Evolutionary conservation across 2,329 filamentous ascomycete genomes (phyloP).

Genomic region (Fusarium decemcellulare): DNA sequence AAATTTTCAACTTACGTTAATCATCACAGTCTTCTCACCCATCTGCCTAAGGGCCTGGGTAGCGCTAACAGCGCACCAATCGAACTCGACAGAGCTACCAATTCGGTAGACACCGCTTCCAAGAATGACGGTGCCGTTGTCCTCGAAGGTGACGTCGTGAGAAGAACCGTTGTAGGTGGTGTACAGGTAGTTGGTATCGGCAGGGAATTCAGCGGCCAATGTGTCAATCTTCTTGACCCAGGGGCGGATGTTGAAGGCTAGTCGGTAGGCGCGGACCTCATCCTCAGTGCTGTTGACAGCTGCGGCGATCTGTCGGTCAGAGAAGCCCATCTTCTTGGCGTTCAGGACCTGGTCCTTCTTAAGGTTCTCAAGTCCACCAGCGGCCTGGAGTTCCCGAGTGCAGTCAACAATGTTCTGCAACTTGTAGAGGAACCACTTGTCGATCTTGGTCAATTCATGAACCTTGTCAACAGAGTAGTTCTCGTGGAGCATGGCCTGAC

Average conservation of each 20-base stretch:
- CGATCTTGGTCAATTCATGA: conserved; percentile 96
- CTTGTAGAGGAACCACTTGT: conserved; percentile 99
- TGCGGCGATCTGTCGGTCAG: conserved; percentile 92
- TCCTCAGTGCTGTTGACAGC: conserved; percentile 91
- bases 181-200: conserved; percentile 95
- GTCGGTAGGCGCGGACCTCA: conserved; percentile 86
- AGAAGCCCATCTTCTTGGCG: conserved; percentile 98
- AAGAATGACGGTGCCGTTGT: conserved; percentile 90
- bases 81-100: conserved; percentile 97
- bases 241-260: conserved; percentile 89
- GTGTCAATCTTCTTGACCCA: conserved; percentile 99
- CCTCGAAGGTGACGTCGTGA: conserved; percentile 94
- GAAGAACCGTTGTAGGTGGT: conserved; percentile 97
- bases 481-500: conserved; percentile 98
- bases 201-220: conserved; percentile 95
- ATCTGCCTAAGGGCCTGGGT: conserved; percentile 86
- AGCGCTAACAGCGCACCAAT: conserved; percentile 97
- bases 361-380: conserved; percentile 85
- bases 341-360: conserved; percentile 91
- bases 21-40: conserved; percentile 98
- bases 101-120: conserved; percentile 98
- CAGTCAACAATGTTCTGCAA: conserved; percentile 97
- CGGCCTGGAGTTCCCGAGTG: conserved; percentile 86
- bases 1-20: conserved; percentile 74
- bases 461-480: conserved; percentile 93